A percentile compares a stretch with the other conserved stretches of the same genome.
These are phyloP conservation scores for Trichosporon asahii DNA, from an alignment of 1,284 basidiomycete species.

Conservation along the genomic window DNA sequence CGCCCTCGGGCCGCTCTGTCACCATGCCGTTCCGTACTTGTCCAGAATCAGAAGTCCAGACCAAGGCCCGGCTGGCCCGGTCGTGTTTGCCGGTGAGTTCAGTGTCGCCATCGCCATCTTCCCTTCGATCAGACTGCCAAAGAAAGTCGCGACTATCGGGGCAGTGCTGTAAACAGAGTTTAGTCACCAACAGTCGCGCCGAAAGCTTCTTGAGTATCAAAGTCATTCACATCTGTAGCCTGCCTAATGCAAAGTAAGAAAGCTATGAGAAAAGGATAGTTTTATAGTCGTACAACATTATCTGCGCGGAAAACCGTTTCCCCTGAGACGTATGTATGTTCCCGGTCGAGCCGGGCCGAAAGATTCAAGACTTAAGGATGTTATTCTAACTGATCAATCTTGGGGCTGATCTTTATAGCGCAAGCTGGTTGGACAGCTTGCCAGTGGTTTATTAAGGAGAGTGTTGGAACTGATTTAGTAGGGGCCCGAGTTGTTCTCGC, in stretches of 20 bases:
- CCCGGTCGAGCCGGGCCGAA: too few species aligned
- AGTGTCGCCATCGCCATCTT: too few species aligned
- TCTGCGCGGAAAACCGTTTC: slow-evolving; percentile 2
- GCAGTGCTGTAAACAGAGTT: too few species aligned
- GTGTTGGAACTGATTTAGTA: not conserved
- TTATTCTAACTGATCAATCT: not conserved
- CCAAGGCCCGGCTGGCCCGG: too few species aligned
- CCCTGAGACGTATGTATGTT: not conserved
- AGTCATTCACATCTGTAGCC: not conserved
- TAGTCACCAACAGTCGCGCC: not conserved
- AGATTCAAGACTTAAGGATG: too few species aligned
- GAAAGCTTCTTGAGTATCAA: not conserved
- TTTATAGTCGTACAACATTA: not conserved
- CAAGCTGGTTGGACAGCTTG: not conserved
- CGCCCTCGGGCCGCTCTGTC: too few species aligned
- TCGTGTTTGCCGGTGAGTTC: too few species aligned
- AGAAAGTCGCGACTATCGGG: too few species aligned
- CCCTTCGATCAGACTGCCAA: too few species aligned
- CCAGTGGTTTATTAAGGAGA: not conserved
- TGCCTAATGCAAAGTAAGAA: not conserved
- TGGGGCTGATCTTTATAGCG: not conserved
- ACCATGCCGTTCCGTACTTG: too few species aligned
- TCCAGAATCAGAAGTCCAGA: too few species aligned
- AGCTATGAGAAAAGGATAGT: not conserved
- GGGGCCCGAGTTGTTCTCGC: slow-evolving; percentile 19